These are phyloP conservation scores for Leccinum aurantiacum DNA, from an alignment of 768 basidiomycete species.

Conservation along the genomic window DNA sequence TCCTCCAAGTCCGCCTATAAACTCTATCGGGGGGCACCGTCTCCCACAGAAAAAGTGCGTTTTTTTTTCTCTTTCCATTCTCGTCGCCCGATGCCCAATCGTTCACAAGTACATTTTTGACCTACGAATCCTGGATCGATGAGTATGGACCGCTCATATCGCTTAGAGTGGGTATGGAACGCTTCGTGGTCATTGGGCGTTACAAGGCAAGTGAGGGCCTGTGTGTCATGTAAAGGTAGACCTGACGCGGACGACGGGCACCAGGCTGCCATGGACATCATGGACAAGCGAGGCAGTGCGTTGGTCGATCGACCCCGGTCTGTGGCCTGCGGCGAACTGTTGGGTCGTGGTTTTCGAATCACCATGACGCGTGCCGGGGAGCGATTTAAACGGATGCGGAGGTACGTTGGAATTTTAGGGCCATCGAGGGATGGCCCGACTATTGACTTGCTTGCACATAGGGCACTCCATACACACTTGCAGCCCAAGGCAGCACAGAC, in stretches of 20 bases:
- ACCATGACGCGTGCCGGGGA: slow-evolving; percentile 49
- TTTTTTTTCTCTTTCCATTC: background rate
- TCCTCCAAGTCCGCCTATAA: slow-evolving; percentile 12
- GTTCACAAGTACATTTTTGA: slow-evolving; percentile 8
- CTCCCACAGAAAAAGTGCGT: slow-evolving; percentile 7
- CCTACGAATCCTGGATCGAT: slow-evolving; percentile 52
- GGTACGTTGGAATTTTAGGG: slow-evolving; percentile 30
- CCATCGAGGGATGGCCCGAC: background rate
- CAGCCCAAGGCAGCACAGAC: slow-evolving; percentile 45
- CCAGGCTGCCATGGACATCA: slow-evolving; percentile 54
- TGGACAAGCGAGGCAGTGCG: slow-evolving; percentile 56
- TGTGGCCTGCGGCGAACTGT: slow-evolving; percentile 48
- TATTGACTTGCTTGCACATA: slow-evolving; percentile 11
- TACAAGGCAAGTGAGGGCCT: slow-evolving; percentile 10
- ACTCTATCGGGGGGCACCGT: slow-evolving; percentile 3
- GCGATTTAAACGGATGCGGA: slow-evolving; percentile 53
- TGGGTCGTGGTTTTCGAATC: slow-evolving; percentile 53
- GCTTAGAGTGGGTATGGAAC: slow-evolving; percentile 41
- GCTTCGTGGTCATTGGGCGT: slow-evolving; percentile 21
- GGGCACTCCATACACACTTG: slow-evolving; percentile 54
- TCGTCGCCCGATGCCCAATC: background rate
- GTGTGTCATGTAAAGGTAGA: background rate
- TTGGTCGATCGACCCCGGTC: slow-evolving; percentile 32
- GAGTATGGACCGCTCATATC: slow-evolving; percentile 57
- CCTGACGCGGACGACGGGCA: slow-evolving; percentile 9